These are phyloP conservation scores for Thalassiosira livingstoniorum DNA, from an alignment of 352 stramenopile species.

Conservation along the genomic window DNA sequence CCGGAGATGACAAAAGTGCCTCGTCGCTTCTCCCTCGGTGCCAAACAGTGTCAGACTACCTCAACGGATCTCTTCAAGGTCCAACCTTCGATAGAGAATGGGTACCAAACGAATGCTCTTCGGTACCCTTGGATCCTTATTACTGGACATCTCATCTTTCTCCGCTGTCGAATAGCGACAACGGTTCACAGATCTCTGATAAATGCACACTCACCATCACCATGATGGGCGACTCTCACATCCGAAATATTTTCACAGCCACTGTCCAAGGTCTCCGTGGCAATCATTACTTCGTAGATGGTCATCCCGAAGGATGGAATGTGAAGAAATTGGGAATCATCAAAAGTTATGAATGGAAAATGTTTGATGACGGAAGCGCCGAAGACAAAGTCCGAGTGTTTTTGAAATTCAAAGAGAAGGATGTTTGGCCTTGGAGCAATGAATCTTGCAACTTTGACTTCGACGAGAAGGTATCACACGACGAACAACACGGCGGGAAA, in stretches of 20 bases:
- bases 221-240: slow-evolving; percentile 53
- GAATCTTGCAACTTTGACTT: slow-evolving; percentile 39
- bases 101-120: slow-evolving; percentile 31
- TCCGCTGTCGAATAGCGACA: too few relatives aligned
- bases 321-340: slow-evolving; percentile 31
- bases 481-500: too few relatives aligned
- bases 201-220: slow-evolving; percentile 48
- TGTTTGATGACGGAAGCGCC: slow-evolving; percentile 30
- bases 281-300: slow-evolving; percentile 34
- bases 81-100: slow-evolving; percentile 23
- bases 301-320: slow-evolving; percentile 18
- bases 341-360: slow-evolving; percentile 44
- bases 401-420: slow-evolving; percentile 4
- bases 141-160: slow-evolving; percentile 41
- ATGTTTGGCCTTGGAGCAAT: slow-evolving; percentile 14
- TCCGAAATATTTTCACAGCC: slow-evolving; percentile 57
- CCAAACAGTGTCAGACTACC: slow-evolving; percentile 29
- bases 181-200: too few relatives aligned
- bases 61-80: slow-evolving; percentile 16
- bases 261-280: slow-evolving; percentile 53
- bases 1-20: too few relatives aligned
- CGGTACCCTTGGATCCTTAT: slow-evolving; percentile 46
- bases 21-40: slow-evolving; percentile 22
- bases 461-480: slow-evolving; percentile 15
- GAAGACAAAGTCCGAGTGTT: slow-evolving; percentile 27